Base-by-base conservation (phyloP, 2,329 filamentous ascomycete species). In the Tolypocladium album region DNA sequence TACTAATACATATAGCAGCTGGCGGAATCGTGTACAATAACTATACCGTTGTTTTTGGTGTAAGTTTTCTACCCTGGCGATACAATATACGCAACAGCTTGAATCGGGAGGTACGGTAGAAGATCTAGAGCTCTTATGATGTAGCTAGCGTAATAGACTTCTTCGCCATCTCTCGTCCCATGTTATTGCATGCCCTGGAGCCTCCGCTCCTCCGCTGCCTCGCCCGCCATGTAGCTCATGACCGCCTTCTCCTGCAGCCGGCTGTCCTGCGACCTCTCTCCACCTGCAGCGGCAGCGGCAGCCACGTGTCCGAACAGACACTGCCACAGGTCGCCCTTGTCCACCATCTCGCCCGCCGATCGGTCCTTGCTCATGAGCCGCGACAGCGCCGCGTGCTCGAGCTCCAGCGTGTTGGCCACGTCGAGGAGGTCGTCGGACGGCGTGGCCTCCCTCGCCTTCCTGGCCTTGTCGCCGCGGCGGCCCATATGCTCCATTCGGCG, bases 351-450 rank as follows among this genome's bases (percentile, higher is more conserved):
- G 0, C 93, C 93, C 0, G 87, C 87, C 2, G 83, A 81, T 59
- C 82, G 83, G 34, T 86, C 84, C 64, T 87, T 87, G 45, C 81
- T 83, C 74, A 97, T 84, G 60, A 97, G 72, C 65, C 83, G 87
- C 0, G 82, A 82, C 42, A 95, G 73, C 1, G 84, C 80, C 8
- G 88, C 88, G 62, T 88, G 82, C 73, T 96, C 85, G 66, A 97
- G 73, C 73, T 97, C 91, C 55, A 89, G 76, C 4, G 90, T 90
- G 69, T 97, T 96, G 1, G 92, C 92, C 17, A 82, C 86, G 63
- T 97, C 92, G 17, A 97, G 77, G 60, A 86, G 63, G 69, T 81
- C 77, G 72, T 75, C 3, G 70, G 67, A 12, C 36, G 58, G 50
- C 4, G 31, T 43, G 27, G 42, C 27, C 59, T 75, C 76, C 55